Conservation (phyloP, 2,329 filamentous ascomycete genomes). For the Stromatinia cepivora region DNA sequence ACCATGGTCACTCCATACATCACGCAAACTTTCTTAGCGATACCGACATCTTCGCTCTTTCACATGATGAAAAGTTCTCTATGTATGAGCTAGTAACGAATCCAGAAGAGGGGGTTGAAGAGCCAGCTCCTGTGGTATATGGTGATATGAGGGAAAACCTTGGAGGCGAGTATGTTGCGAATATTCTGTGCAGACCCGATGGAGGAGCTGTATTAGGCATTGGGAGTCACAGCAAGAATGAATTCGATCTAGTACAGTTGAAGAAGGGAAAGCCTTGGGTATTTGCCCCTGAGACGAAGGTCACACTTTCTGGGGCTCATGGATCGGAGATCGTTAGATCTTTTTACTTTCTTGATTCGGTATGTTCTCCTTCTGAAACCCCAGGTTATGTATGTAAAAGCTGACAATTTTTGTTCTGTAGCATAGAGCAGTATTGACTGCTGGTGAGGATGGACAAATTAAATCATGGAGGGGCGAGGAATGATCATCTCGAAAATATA, state of each 20-base stretch:
- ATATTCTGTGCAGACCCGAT: conserved; percentile 61
- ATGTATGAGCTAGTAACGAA: conserved; percentile 69
- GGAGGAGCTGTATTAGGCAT: conserved; percentile 62
- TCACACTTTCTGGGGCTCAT: conserved; percentile 62
- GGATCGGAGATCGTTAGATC: conserved; percentile 63
- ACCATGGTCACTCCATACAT: conserved; percentile 73
- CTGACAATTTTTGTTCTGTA: conserved; percentile 25
- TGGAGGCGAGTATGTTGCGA: conserved; percentile 72
- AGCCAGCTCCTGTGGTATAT: conserved; percentile 53
- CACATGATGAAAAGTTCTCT: conserved; percentile 75
- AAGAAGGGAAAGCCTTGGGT: conserved; percentile 54
- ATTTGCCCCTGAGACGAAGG: conserved; percentile 55
- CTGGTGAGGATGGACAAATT: conserved; percentile 45
- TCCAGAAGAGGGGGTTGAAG: conserved; percentile 56
- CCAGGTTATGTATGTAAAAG: not conserved
- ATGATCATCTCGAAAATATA: conserved; percentile 1
- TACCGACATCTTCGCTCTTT: conserved; percentile 68
- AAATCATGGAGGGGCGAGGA: conserved; percentile 43
- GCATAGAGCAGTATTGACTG: conserved; percentile 43
- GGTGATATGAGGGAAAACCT: conserved; percentile 69
- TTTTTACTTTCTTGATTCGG: conserved; percentile 64
- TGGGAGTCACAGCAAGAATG: conserved; percentile 62
- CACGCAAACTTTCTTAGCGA: conserved; percentile 69
- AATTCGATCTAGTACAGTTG: conserved; percentile 62
- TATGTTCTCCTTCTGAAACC: conserved; percentile 32